Evolutionary conservation across 768 basidiomycete species (phyloP), one percentile per base, ranked within the genome.

Genomic region (Pulveroboletus ravenelii): DNA sequence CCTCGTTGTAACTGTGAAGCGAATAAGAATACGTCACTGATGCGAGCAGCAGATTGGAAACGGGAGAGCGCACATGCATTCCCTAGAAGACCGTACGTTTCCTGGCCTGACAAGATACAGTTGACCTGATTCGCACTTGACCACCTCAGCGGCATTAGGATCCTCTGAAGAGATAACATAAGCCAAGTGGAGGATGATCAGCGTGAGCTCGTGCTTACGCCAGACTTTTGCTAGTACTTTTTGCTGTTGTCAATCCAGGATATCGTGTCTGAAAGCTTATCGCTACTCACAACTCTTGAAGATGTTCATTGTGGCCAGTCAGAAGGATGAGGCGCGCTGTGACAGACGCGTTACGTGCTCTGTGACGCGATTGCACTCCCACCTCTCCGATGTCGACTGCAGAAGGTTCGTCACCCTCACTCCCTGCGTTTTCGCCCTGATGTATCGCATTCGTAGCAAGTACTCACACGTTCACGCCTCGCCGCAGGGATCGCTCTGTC

Each of bases 141-240:
- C 90, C 36, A 98, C 87, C 70, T 98, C 95, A 30, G 92, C 82
- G 47, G 92, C 90, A 69, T 94, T 91, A 37, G 93, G 88, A 68
- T 95, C 93, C 65, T 93, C 93, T 94, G 55, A 58, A 54, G 55
- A 55, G 45, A 54, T 52, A 52, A 55, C 34, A 56, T 73, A 58
- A 72, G 65, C 45, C 37, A 17, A 47, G 48, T 10, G 41, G 35
- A 41, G 23, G 55, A 38, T 15, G 52, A 53, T 66, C 55, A 46
- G 41, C 37, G 40, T 48, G 53, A 52, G 41, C 31, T 45, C 35
- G 23, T 54, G 82, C 92, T 69, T 70, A 94, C 93, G 90, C 92
- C 92, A 94, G 68, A 96, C 92, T 80, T 84, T 91, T 56, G 89
- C 86, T 53, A 93, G 78, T 34, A 95, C 93, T 94, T 57, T 44